Evolutionary conservation across 2,329 filamentous ascomycete genomes (phyloP).

Genomic region (Ophiostoma pallidulum): DNA sequence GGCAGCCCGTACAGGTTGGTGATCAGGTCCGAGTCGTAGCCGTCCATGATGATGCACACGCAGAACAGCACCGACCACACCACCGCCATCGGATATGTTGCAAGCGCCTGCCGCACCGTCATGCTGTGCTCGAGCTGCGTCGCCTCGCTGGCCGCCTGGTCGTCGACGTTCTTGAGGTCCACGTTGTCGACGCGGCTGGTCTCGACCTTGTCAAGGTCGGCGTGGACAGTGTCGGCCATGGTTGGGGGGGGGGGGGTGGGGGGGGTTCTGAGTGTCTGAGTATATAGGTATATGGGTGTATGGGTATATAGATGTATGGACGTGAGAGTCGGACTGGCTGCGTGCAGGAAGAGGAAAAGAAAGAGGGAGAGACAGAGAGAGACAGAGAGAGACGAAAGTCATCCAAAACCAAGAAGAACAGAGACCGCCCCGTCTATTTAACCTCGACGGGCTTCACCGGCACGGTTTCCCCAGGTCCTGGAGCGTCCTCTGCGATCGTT

Average conservation of each 20-base stretch:
- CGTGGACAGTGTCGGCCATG: not conserved
- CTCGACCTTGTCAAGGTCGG: slow-evolving; percentile 5
- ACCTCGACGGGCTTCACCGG: no score
- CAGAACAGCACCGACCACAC: slow-evolving; percentile 9
- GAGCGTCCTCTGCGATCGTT: not conserved
- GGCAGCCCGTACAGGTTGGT: slow-evolving; percentile 15
- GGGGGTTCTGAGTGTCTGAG: no score
- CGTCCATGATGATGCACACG: slow-evolving; percentile 14
- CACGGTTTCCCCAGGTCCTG: no score
- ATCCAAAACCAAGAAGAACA: not conserved
- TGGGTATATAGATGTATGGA: no score
- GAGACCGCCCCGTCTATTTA: not conserved
- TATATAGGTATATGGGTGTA: no score
- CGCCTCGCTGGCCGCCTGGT: slow-evolving; percentile 5
- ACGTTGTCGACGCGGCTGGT: slow-evolving; percentile 1
- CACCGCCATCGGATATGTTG: slow-evolving; percentile 13
- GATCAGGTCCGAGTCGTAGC: slow-evolving; percentile 17
- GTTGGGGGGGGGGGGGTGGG: not conserved
- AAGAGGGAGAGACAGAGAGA: not conserved
- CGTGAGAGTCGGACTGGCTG: no score
- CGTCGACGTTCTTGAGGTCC: slow-evolving; percentile 8
- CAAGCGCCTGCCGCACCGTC: slow-evolving; percentile 17
- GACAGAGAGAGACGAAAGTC: no score
- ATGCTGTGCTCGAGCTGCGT: slow-evolving; percentile 10
- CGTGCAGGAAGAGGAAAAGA: no score